phyloP scores from a whole-genome alignment of 495 filamentous ascomycete genomes.

The Aspergillus egyptiacus region DNA sequence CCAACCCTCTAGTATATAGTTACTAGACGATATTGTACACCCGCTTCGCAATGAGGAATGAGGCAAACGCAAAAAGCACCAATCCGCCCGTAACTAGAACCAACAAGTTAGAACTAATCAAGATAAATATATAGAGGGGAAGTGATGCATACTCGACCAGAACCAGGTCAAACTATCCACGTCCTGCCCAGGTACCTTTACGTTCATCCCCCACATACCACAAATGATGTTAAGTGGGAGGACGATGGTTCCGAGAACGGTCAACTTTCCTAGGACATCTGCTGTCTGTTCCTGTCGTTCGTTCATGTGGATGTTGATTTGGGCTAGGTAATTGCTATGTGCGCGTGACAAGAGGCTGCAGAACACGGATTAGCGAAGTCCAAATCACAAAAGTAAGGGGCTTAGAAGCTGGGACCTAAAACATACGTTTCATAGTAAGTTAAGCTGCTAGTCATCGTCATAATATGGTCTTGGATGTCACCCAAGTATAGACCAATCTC shows the following conservation, averaged over 20 bases:
- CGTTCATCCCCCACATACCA: constrained; percentile 99
- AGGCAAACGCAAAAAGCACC: constrained; percentile 67
- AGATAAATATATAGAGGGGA: neutral
- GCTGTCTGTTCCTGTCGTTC: constrained; percentile 94
- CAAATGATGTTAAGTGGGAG: constrained; percentile 98
- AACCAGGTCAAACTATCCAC: constrained; percentile 59
- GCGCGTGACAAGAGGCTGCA: constrained; percentile 80
- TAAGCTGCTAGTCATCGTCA: constrained; percentile 95
- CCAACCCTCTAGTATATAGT: no score
- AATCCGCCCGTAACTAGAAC: constrained; percentile 65
- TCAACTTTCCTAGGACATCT: constrained; percentile 89
- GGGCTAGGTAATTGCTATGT: constrained; percentile 92
- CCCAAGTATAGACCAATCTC: constrained; percentile 95
- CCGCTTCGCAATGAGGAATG: constrained; percentile 78
- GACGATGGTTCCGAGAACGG: constrained; percentile 92
- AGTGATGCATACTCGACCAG: constrained; percentile 46
- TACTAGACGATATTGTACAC: constrained; percentile 62
- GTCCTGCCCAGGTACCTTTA: constrained; percentile 86
- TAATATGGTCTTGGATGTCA: constrained; percentile 97
- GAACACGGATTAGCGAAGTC: constrained; percentile 13
- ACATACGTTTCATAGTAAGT: constrained; percentile 92
- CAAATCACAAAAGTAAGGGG: neutral
- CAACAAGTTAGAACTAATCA: neutral
- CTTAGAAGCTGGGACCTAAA: neutral
- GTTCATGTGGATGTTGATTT: constrained; percentile 94